These are phyloP conservation scores for Leccinum aurantiacum DNA, from an alignment of 768 basidiomycete species.

Conservation along the genomic window DNA sequence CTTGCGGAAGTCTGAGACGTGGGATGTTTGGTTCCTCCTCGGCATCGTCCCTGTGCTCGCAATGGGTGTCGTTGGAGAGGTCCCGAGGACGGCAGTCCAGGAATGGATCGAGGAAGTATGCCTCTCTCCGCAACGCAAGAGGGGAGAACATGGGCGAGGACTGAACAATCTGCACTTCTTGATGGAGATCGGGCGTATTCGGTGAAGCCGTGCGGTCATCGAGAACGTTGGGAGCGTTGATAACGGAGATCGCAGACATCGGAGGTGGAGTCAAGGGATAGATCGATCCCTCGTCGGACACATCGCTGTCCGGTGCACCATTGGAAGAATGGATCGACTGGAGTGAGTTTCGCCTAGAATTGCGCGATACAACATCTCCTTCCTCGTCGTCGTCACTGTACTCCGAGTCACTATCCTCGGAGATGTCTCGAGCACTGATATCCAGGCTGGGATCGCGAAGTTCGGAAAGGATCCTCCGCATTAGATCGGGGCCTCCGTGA, in stretches of 20 bases:
- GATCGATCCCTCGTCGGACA: constrained; percentile 8
- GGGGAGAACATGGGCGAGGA: background rate
- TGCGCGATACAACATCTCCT: background rate
- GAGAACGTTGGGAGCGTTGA: background rate
- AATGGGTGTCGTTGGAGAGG: constrained; percentile 10
- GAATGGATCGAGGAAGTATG: background rate
- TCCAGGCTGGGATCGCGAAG: constrained; percentile 20
- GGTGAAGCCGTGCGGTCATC: background rate
- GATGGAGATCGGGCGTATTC: background rate
- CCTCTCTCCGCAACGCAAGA: background rate
- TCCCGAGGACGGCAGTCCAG: constrained; percentile 7
- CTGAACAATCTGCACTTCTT: background rate
- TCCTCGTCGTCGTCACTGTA: background rate
- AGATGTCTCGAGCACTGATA: background rate
- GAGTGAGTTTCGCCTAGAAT: background rate
- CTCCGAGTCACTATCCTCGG: constrained; percentile 12
- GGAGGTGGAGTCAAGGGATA: constrained; percentile 13
- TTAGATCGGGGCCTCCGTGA: constrained; percentile 7
- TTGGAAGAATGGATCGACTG: background rate
- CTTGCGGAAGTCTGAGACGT: background rate
- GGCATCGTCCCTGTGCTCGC: background rate
- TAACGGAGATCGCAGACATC: background rate
- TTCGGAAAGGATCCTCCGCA: constrained; percentile 16
- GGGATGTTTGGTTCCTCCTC: background rate
- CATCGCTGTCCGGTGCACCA: constrained; percentile 1